Evolutionary conservation across 192 early-diverging fungal species (phyloP), one percentile per base, ranked within the genome.

Genomic region (Linnemannia zychae): DNA sequence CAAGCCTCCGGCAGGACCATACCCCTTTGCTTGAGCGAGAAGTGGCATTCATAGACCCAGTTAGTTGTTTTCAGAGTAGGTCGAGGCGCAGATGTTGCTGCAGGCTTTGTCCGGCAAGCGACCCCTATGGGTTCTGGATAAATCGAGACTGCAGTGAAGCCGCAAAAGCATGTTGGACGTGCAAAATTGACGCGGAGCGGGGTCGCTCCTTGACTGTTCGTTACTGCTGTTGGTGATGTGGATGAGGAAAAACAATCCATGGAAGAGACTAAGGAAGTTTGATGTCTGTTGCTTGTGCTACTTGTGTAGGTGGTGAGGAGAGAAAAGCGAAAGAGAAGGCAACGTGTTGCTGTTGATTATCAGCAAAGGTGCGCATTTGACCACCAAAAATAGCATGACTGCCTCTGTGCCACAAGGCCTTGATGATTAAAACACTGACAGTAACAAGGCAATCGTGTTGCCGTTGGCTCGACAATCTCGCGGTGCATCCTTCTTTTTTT

Each of bases 21-120:
- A 4, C 53, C 53, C n/a, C 6, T 57, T n/a, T 57, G 22, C 24
- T 28, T 57, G 9, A n/a, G 6, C n/a, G 53, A 57, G 22, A 57
- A 57, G 53, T 57, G 53, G 24, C 53, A 57, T n/a, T 57, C 53
- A 57, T 57, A 57, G n/a, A 57, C 53, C 53, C 53, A 57, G 53
- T 57, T 57, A n/a, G n/a, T 57, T n/a, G 7, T 57, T n/a, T 28
- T 57, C 22, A 57, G 22, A 1, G 53, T 9, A 57, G 53, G 4
- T 24, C 7, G n/a, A n/a, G 24, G n/a, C 1, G n/a, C 22, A 28
- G 53, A 7, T n/a, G 22, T 9, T 24, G n/a, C 20, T 24, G 52
- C 53, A 57, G 53, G 24, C 24, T n/a, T 57, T 11, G 53, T 24
- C n/a, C 22, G 7, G 24, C 53, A n/a, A 11, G 7, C 22, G 22